Evolutionary conservation across 2,329 filamentous ascomycete species (phyloP).

Genomic region (Talaromyces sp.): DNA sequence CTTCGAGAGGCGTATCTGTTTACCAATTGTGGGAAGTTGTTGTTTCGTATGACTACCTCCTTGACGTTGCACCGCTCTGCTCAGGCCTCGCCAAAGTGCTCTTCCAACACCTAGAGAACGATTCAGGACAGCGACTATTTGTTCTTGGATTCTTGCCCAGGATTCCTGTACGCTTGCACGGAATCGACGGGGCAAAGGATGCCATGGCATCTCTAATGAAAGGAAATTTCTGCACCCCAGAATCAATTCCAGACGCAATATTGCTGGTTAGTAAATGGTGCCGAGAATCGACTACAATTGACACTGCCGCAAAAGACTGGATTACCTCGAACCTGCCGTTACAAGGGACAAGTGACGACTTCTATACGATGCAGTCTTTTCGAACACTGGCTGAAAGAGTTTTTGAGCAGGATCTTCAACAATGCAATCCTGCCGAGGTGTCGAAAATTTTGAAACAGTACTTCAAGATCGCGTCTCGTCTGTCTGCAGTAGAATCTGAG

Average conservation of each 20-base stretch:
- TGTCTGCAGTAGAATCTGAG: constrained; percentile 26
- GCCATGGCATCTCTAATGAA: constrained; percentile 28
- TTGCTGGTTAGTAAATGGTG: constrained; percentile 26
- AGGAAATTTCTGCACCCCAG: constrained; percentile 18
- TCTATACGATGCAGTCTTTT: constrained; percentile 33
- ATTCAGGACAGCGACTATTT: constrained; percentile 21
- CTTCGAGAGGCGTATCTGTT: constrained; percentile 22
- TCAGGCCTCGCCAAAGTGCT: constrained; percentile 27
- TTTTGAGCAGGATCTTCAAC: constrained; percentile 12
- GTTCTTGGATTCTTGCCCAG: constrained; percentile 30
- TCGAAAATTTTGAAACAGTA: constrained; percentile 15
- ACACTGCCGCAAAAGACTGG: constrained; percentile 32
- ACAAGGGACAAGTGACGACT: constrained; percentile 25
- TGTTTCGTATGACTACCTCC: constrained; percentile 35
- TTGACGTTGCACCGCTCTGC: constrained; percentile 27
- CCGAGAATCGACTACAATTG: constrained; percentile 7
- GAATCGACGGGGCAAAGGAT: constrained; percentile 28
- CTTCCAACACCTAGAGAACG: constrained; percentile 21
- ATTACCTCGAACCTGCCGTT: constrained; percentile 29
- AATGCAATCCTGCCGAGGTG: background rate
- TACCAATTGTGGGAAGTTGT: constrained; percentile 33
- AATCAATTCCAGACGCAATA: constrained; percentile 26
- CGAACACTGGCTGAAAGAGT: constrained; percentile 30
- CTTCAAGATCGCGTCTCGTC: constrained; percentile 30
- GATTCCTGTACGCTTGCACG: constrained; percentile 32